Evolutionary conservation across 169 alveolate species (phyloP), one percentile per base, ranked within the genome.

Genomic region (Plasmodium adleri): DNA sequence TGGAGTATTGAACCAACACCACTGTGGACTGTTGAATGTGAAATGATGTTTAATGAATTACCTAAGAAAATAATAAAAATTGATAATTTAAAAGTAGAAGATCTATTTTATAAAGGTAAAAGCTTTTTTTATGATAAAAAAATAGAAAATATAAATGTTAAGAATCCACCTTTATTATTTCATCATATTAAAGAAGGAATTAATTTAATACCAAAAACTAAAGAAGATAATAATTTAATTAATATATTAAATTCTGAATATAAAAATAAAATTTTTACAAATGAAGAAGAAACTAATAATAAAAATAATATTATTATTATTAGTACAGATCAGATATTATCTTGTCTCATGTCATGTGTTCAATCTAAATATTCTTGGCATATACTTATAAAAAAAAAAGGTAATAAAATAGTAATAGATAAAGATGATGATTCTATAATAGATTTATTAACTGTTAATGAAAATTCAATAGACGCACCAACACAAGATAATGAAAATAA

Each of bases 1-100:
- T 96, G 98, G 98, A 95, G 97, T 74, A 95, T 96, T 32, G 98
- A 96, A 68, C 98, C 98, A 10, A 93, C 96, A n/a, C 96, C 97
- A 17, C 88, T 93, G 13, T 96, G 98, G 98, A 76, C 91, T 67
- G 94, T 96, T 8, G 95, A 95, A 39, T 95, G 95, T n/a, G 98
- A 96, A 88, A 88, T 96, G 24, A 97, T 97, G 59, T 94, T 96
- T 73, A 92, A 94, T 73, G 95, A 93, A 74, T 92, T 96, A n/a
- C 96, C 95, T 73, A 96, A 95, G 88, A 96, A 95, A 87, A 91
- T 90, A 52, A 88, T 96, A 47, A 95, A 95, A 47, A 72, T 91
- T 12, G 88, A 94, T 28, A 62, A 72, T 39, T 93, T 96, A 2
- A 89, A 85, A 43, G 95, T 95, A 5, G 94, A 96, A 91, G 98